A percentile compares a stretch with the other conserved stretches of the same genome.
Evolutionary conservation across 805 yeast genomes (phyloP).

Genomic region (Metschnikowia cubensis): DNA sequence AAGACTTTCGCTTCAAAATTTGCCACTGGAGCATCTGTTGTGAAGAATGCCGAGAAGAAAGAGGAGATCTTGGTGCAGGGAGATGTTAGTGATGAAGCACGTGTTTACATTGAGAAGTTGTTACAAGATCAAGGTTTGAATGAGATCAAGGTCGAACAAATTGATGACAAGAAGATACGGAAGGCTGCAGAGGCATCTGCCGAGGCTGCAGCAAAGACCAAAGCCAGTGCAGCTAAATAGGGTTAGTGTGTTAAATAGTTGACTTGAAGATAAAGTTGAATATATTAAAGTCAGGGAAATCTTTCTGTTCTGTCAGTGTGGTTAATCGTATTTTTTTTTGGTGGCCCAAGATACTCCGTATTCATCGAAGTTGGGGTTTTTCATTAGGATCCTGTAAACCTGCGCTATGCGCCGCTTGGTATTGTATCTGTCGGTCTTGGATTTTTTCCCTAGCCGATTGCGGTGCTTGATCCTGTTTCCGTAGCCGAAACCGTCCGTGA

Average conservation of each 20-base stretch:
- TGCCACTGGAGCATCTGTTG: slow-evolving; percentile 93
- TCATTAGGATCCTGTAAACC: slow-evolving; percentile 17
- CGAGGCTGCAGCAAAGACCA: slow-evolving; percentile 8
- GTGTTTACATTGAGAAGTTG: slow-evolving; percentile 63
- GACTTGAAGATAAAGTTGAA: neutral
- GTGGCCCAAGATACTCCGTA: slow-evolving; percentile 19
- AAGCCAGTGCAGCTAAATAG: slow-evolving; percentile 1
- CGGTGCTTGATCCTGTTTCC: slow-evolving; percentile 20
- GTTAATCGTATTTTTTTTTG: slow-evolving; percentile 16
- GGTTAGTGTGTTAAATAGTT: neutral
- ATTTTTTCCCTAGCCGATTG: slow-evolving; percentile 18
- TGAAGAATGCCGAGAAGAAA: slow-evolving; percentile 84
- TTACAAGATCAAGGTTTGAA: slow-evolving; percentile 78
- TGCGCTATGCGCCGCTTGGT: slow-evolving; percentile 21
- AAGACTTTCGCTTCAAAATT: slow-evolving; percentile 91
- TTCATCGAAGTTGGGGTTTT: slow-evolving; percentile 14
- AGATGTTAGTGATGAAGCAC: slow-evolving; percentile 90
- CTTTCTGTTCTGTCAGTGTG: neutral
- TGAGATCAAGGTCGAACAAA: slow-evolving; percentile 84
- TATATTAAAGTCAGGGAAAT: neutral
- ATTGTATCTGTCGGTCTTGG: slow-evolving; percentile 19
- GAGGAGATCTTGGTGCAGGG: slow-evolving; percentile 93
- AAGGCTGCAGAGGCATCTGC: slow-evolving; percentile 23
- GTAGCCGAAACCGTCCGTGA: slow-evolving; percentile 20
- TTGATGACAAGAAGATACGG: slow-evolving; percentile 77